Evolutionary conservation across 805 yeast genomes (phyloP), one percentile per base, ranked within the genome.

Genomic region (Huiozyma naganishii): DNA sequence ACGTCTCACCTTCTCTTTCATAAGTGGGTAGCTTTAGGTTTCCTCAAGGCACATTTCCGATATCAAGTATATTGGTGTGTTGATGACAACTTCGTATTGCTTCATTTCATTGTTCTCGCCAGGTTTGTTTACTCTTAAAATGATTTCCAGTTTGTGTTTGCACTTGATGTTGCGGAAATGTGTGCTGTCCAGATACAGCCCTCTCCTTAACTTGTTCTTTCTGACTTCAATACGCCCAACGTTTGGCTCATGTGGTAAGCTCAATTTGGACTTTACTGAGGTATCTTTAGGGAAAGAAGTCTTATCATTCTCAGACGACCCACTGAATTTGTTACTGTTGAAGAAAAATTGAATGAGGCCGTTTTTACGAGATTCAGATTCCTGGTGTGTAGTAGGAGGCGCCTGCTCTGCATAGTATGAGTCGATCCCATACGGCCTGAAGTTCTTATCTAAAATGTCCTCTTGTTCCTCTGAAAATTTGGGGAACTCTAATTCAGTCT

Each of bases 71-170:
- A 83, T 68, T 0, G 92, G 92, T 0, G 90, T 82, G 55, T 83
- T 92, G 35, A 83, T 82, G 37, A 83, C 76, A 17, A 83, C 89
- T 52, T 83, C 94, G 54, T 79, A 83, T 58, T 83, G 89, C 52
- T 81, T 87, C 65, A 77, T 62, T 48, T 73, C 74, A 5, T 52
- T 49, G 9, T 37, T 30, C 4, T 62, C 57, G 46, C 79, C 83
- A 1, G 77, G 77, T 51, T 73, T 77, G 9, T 84, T 76, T 28
- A 83, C 76, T 45, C 92, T 66, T 45, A 83, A 72, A 52, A 83
- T 77, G 5, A 83, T 71, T 57, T 83, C 92, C 41, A 83, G 59
- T 41, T 88, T 67, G 58, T 83, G 94, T 44, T 73, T 70, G 12
- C 82, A 69, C 50, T 72, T 76, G 38, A 83, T 70, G 52, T 79